Base-by-base conservation (phyloP, 1,284 basidiomycete species). In the Tausonia pullulans region DNA sequence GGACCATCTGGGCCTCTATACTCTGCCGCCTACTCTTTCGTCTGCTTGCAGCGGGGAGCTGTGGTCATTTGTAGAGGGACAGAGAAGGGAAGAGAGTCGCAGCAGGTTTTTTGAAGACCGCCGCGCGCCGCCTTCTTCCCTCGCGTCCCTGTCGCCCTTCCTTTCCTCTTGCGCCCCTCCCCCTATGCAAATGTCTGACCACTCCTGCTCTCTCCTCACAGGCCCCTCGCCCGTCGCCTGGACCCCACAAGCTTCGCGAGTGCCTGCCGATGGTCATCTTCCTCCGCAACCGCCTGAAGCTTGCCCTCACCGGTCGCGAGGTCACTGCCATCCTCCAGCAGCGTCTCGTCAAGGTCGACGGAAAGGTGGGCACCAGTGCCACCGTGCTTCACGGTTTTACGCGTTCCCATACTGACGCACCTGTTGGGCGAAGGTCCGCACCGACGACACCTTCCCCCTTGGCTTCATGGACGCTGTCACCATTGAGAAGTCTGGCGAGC, bases 161-260 rank as follows among this genome's bases (percentile, higher is more conserved):
- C 53, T 2, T 40, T n/a, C 27, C n/a, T 44, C 14, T 43, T 57
- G 3, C 27, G 7, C 7, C 39, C 13, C 40, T 56, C n/a, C n/a
- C 16, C 9, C 43, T 7, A 49, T 43, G 61, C 57, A 61, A 61
- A 64, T 51, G 10, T 49, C 53, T 63, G 49, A 39, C 40, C n/a
- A 44, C 60, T 73, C 9, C 2, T 56, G 43, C 41, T 51, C 60
- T 62, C 55, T 27, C 58, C 60, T 53, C 54, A 53, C 67, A 92
- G 89, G 94, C 93, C 75, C 90, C 93, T 72, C 89, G 92, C 75
- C 93, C 94, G 67, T 95, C 93, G 68, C 89, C 95, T 73, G 95
- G 95, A 82, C 95, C 95, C 72, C 95, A 99, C 83, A 98, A 94
- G 82, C 88, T 97, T 75, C 89, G 95, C 75, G 95, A 98, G 84